Percentiles rank a stretch among this genome's conserved stretches.
Evolutionary conservation across 2,329 filamentous ascomycete genomes (phyloP).

Genomic region (Ambrosiella xylebori): DNA sequence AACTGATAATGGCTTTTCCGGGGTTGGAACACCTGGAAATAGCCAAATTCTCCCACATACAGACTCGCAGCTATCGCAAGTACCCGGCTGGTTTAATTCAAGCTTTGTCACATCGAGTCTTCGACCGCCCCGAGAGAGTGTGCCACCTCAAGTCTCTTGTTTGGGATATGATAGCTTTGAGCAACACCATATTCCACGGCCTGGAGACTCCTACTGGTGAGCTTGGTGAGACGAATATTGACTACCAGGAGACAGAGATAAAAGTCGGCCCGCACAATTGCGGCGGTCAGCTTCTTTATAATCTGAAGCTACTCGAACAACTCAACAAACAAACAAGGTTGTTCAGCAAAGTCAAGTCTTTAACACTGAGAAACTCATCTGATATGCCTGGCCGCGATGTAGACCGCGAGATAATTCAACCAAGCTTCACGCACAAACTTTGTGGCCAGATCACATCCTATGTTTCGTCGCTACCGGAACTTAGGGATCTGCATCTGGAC

Average conservation of each 20-base stretch:
- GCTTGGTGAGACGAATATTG: background rate
- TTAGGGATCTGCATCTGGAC: background rate
- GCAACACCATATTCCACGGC: background rate
- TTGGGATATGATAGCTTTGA: background rate
- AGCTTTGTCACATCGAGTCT: background rate
- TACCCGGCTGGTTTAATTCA: background rate
- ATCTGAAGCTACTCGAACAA: too few species aligned
- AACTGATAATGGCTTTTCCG: background rate
- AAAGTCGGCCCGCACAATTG: too few species aligned
- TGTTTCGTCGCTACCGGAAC: background rate
- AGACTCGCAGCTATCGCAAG: background rate
- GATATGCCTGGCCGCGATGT: too few species aligned
- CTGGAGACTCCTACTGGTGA: background rate
- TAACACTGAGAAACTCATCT: too few species aligned
- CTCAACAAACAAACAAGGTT: too few species aligned
- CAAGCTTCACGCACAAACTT: background rate
- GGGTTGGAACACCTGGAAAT: background rate
- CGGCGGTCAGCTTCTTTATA: too few species aligned
- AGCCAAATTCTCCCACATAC: background rate
- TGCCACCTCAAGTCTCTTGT: background rate
- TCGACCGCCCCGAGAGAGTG: background rate
- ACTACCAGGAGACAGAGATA: background rate
- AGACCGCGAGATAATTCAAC: too few species aligned
- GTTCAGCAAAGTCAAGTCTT: too few species aligned
- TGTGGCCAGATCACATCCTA: background rate